These are phyloP conservation scores for Wickerhamiella shivajii DNA, from an alignment of 805 yeast species.

Conservation along the genomic window DNA sequence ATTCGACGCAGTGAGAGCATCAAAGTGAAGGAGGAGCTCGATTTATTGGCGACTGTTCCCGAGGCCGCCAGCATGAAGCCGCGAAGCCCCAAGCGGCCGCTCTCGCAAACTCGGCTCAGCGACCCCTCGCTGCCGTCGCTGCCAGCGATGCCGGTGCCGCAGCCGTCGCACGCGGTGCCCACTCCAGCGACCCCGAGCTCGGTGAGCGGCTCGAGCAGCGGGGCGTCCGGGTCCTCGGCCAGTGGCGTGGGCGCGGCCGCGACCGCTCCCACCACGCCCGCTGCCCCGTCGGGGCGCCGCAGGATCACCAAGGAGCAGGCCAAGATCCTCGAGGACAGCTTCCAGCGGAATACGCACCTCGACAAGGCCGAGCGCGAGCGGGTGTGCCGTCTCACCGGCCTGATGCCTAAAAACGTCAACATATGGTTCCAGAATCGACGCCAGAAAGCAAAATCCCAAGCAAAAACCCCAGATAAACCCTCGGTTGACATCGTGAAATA, in stretches of 20 bases:
- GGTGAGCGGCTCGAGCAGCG: conserved; percentile 5
- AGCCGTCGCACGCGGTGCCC: neutral
- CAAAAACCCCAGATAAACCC: conserved; percentile 8
- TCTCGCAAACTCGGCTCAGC: too few species aligned
- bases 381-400: conserved; percentile 53
- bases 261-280: neutral
- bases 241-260: conserved; percentile 2
- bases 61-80: neutral
- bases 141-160: neutral
- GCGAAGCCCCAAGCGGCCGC: neutral
- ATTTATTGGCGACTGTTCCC: neutral
- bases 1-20: too few species aligned
- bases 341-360: conserved; percentile 63
- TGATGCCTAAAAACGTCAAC: conserved; percentile 75
- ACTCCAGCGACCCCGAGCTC: neutral
- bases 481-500: conserved; percentile 9
- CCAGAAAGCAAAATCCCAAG: conserved; percentile 38
- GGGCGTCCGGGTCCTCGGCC: neutral
- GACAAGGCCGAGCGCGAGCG: conserved; percentile 53
- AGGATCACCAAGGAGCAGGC: conserved; percentile 23
- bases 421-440: conserved; percentile 92
- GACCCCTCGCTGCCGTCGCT: too few species aligned
- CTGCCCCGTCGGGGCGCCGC: conserved; percentile 11
- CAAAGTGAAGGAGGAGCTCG: neutral
- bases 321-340: conserved; percentile 52